Percentiles rank a stretch among this genome's conserved stretches.
phyloP scores from a whole-genome alignment of 1,284 basidiomycete genomes.

The Ceratobasidium sp. region DNA sequence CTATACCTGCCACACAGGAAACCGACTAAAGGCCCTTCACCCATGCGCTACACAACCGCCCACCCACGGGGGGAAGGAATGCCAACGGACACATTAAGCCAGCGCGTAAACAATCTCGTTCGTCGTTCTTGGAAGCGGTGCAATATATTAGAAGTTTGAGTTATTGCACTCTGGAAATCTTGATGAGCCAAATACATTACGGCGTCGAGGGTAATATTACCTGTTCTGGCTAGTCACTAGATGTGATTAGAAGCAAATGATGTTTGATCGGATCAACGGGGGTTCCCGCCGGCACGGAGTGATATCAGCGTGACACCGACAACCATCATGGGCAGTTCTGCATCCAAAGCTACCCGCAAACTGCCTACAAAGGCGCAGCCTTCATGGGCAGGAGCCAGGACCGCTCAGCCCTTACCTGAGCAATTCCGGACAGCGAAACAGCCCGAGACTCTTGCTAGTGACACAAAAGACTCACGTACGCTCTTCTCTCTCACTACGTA shows the following conservation, averaged over 20 bases:
- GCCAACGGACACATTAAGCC: too few species aligned
- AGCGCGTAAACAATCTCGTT: too few species aligned
- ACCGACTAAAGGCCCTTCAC: too few species aligned
- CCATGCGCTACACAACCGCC: too few species aligned
- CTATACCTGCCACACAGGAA: too few species aligned
- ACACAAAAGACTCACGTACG: conserved; percentile 61
- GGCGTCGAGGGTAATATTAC: too few species aligned
- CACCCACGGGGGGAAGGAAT: too few species aligned
- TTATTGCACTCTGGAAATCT: too few species aligned
- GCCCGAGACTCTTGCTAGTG: conserved; percentile 59
- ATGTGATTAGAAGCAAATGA: neutral
- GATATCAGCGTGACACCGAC: neutral
- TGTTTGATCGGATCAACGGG: conserved; percentile 2
- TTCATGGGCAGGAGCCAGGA: conserved; percentile 65
- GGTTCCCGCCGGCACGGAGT: neutral
- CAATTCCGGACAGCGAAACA: conserved; percentile 42
- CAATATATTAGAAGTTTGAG: too few species aligned
- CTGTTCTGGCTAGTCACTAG: too few species aligned
- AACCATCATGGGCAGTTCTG: conserved; percentile 69
- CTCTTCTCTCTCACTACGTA: conserved; percentile 51
- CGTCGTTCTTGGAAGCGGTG: too few species aligned
- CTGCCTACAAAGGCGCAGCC: conserved; percentile 65
- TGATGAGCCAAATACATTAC: too few species aligned
- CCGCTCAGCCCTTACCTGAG: conserved; percentile 49
- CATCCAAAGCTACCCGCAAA: conserved; percentile 73